phyloP scores from a whole-genome alignment of 2,329 filamentous ascomycete species.

The Penicillium sp. region DNA sequence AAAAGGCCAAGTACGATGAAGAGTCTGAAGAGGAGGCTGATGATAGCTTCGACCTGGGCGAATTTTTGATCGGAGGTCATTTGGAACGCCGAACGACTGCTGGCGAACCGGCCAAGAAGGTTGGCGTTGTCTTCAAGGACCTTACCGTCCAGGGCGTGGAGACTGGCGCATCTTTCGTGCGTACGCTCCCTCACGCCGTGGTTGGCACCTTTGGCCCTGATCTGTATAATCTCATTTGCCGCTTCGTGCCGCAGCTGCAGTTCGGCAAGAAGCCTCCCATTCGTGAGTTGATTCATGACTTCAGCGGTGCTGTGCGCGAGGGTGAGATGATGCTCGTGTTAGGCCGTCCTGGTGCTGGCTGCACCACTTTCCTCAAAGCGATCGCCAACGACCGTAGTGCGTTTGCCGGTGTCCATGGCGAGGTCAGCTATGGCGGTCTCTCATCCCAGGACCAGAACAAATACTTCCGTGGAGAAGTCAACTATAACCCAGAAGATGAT shows the following conservation, averaged over 20 bases:
- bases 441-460: conserved; percentile 66
- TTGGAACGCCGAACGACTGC: conserved; percentile 68
- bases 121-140: conserved; percentile 74
- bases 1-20: conserved; percentile 44
- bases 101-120: conserved; percentile 68
- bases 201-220: conserved; percentile 79
- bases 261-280: conserved; percentile 51
- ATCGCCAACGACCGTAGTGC: conserved; percentile 67
- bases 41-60: conserved; percentile 63
- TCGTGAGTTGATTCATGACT: conserved; percentile 62
- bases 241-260: conserved; percentile 53
- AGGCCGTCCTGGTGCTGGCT: conserved; percentile 71
- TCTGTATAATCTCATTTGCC: conserved; percentile 63
- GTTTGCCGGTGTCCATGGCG: conserved; percentile 66
- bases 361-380: conserved; percentile 73
- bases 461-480: conserved; percentile 71
- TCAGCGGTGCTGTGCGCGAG: conserved; percentile 65
- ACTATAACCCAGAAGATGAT: conserved; percentile 76
- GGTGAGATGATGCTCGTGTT: conserved; percentile 73
- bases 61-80: conserved; percentile 71
- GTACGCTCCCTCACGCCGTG: conserved; percentile 71
- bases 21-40: conserved; percentile 24
- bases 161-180: conserved; percentile 65
- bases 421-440: conserved; percentile 71
- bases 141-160: conserved; percentile 72